Base-by-base conservation (phyloP, 2,329 filamentous ascomycete genomes). In the Lecanosticta acicola region DNA sequence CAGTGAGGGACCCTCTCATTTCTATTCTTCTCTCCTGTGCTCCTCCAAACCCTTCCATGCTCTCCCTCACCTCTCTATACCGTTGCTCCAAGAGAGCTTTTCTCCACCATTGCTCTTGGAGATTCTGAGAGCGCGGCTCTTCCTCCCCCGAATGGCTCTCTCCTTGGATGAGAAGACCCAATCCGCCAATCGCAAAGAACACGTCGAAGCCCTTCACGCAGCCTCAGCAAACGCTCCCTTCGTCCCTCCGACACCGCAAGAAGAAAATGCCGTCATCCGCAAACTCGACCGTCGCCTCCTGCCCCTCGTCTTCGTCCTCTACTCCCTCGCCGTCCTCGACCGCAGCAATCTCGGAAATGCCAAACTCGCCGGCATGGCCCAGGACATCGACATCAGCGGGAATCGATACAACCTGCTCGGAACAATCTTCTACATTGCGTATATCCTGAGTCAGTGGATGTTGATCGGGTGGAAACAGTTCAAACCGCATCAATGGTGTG, bases 351-450 rank as follows among this genome's bases (percentile, higher is more conserved):
- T 63, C 11, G 69, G 68, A 11, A 71, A 70, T 47, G 68, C 68
- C 13, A 60, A 63, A 34, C 66, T 70, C 14, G 68, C 68, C 0
- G 68, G 68, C 5, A 66, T 70, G 64, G 33, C 50, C 41, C 60
- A 71, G 36, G 73, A 75, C 20, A 67, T 80, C 13, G 45, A 70
- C 8, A 64, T 80, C 14, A 48, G 60, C n/a, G 67, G 69, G 10
- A 62, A 68, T n/a, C 60, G 65, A 19, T 78, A 77, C 53, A 59
- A 71, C 74, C 39, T 72, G 68, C 68, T 78, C 5, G 59, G 75
- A 26, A 78, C 73, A 0, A 71, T 77, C 29, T 78, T 78, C 58
- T 76, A 76, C 55, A 74, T 75, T 33, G 64, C 70, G 1, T 75
- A 74, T 54, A 68, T 71, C 16, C 32, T 53, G 5, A 47, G 32